These are phyloP conservation scores for Phyllosticta paracitricarpa DNA, from an alignment of 2,329 filamentous ascomycete species.

Conservation along the genomic window DNA sequence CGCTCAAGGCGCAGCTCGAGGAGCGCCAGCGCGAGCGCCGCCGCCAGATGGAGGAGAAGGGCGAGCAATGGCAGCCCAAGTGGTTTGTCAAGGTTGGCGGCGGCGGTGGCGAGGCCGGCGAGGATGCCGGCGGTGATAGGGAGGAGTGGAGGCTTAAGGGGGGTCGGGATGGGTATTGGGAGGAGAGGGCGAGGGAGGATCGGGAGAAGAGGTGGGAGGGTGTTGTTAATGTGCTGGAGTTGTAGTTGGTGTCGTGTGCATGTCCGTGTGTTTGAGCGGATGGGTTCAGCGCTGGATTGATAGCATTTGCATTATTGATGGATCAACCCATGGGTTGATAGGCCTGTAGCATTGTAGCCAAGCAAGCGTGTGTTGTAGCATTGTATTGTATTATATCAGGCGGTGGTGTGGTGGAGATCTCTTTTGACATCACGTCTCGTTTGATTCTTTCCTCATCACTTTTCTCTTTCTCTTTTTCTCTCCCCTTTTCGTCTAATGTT, in stretches of 20 bases:
- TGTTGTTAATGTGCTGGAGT: constrained; percentile 45
- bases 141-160: constrained; percentile 55
- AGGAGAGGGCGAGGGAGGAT: constrained; percentile 58
- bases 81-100: constrained; percentile 68
- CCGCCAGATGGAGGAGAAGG: constrained; percentile 63
- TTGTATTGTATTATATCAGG: no score
- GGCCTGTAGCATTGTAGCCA: neutral
- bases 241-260: neutral
- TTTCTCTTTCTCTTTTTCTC: no score
- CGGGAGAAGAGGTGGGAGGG: constrained; percentile 43
- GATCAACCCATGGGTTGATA: neutral
- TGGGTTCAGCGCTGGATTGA: neutral
- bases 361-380: neutral
- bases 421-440: no score
- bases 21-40: constrained; percentile 72
- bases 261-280: neutral
- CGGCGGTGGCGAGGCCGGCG: constrained; percentile 17
- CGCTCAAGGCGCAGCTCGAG: constrained; percentile 71
- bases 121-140: constrained; percentile 26
- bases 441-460: no score
- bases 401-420: no score
- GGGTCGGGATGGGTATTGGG: constrained; percentile 90
- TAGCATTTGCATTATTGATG: neutral
- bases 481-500: no score
- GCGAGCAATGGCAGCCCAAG: constrained; percentile 60